phyloP scores from a whole-genome alignment of 768 basidiomycete species.

The Xerocomellus intermedius region DNA sequence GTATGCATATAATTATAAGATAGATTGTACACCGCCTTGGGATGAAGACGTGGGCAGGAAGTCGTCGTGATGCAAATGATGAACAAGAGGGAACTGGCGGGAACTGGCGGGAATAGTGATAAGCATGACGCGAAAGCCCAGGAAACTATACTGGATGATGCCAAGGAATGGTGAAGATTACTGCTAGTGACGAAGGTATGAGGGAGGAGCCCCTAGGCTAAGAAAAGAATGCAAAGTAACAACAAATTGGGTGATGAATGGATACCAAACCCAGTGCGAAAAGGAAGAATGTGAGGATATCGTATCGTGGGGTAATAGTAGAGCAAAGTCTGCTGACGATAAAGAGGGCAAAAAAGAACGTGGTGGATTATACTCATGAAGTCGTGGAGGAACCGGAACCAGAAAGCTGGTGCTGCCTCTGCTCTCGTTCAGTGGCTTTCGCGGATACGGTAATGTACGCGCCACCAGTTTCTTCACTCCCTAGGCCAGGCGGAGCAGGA shows the following conservation, averaged over 20 bases:
- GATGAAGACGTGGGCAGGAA: conserved; percentile 21
- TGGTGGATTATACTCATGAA: conserved; percentile 29
- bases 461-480: conserved; percentile 70
- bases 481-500: conserved; percentile 68
- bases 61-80: conserved; percentile 30
- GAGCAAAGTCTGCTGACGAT: conserved; percentile 21
- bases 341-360: conserved; percentile 7
- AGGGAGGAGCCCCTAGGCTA: conserved; percentile 17
- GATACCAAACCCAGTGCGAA: conserved; percentile 23
- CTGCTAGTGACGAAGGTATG: conserved; percentile 30
- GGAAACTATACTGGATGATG: conserved; percentile 30
- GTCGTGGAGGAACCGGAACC: conserved; percentile 26
- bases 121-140: conserved; percentile 26
- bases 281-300: conserved; percentile 26
- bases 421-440: conserved; percentile 68
- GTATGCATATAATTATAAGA: conserved; percentile 35
- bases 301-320: conserved; percentile 28
- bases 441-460: conserved; percentile 87
- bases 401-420: conserved; percentile 27
- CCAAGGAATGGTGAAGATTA: conserved; percentile 30
- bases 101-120: conserved; percentile 23
- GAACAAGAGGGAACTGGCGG: conserved; percentile 17
- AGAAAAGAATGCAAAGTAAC: conserved; percentile 20
- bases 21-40: conserved; percentile 35
- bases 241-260: conserved; percentile 22